A percentile compares a stretch with the other conserved stretches of the same genome.
These are phyloP conservation scores for Vanderwaltozyma tropicalis DNA, from an alignment of 805 yeast genomes.

Conservation along the genomic window DNA sequence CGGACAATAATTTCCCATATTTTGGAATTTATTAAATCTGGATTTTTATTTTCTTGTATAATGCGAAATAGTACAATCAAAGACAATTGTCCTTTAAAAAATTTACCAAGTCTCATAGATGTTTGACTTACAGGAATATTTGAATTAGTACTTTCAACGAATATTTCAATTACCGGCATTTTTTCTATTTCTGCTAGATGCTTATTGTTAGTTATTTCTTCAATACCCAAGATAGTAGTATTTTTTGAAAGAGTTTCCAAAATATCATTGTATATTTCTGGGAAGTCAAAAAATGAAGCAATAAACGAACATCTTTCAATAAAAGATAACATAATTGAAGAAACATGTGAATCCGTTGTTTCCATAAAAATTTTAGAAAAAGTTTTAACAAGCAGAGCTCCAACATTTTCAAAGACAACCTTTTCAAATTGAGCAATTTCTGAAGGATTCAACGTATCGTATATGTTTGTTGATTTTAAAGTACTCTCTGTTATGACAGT, in stretches of 20 bases:
- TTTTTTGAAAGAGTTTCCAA: conserved; percentile 47
- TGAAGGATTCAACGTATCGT: conserved; percentile 13
- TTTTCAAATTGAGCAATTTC: conserved; percentile 52
- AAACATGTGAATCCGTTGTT: conserved; percentile 82
- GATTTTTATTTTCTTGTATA: conserved; percentile 45
- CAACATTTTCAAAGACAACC: conserved; percentile 53
- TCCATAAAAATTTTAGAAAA: conserved; percentile 69
- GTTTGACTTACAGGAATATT: conserved; percentile 65
- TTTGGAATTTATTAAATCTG: conserved; percentile 27
- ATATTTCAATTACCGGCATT: conserved; percentile 33
- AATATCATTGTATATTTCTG: conserved; percentile 50
- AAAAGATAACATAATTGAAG: conserved; percentile 76
- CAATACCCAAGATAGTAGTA: conserved; percentile 45
- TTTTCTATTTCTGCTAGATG: conserved; percentile 18
- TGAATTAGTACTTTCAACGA: conserved; percentile 43
- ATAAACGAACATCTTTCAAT: conserved; percentile 76
- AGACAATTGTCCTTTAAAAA: conserved; percentile 85
- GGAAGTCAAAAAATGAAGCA: conserved; percentile 53
- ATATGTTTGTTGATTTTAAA: conserved; percentile 7
- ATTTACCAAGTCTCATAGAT: conserved; percentile 77
- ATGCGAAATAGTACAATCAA: conserved; percentile 78
- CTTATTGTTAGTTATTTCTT: conserved; percentile 1
- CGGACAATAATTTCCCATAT: conserved; percentile 55
- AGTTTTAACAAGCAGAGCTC: conserved; percentile 57
- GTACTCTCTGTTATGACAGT: conserved; percentile 23